Base-by-base conservation (phyloP, 306 rosid genomes). In the Calophaca sinica region DNA sequence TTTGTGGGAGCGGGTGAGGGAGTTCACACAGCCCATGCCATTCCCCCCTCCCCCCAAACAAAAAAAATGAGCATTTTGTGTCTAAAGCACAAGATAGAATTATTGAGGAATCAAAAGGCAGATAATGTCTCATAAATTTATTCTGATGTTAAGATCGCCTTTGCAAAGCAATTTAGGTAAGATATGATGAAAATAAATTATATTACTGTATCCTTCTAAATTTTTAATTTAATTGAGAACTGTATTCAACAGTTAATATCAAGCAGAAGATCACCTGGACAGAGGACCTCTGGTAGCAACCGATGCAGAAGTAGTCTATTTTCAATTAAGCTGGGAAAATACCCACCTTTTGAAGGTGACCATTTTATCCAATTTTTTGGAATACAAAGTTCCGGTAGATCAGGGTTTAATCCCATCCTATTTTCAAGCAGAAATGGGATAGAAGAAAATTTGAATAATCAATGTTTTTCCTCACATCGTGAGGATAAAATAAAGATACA, bases 221-320 rank as follows among this genome's bases (percentile, higher is more conserved):
- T 1, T 26, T 49, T 42, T 10, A 74, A 80, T 42, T 74, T 80
- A 61, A 13, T 44, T 39, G 66, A 74, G 60, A 74, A 38, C 44
- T 15, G 12, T 48, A 60, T 50, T 74, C 45, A 20, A 42, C 50
- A 15, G 33, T 41, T 26, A 68, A 49, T 58, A 80, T 66, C 26
- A 50, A 63, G 54, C 64, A 69, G 62, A 62, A 59, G 68, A 74
- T 68, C 46, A n/a, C 14, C 33, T 20, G 5, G 62, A 55, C 26
- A 42, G 73, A 74, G 45, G 50, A 74, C 33, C 36, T 7, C 7
- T 5, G 7, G 41, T 38, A 13, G 31, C 35, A 41, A 51, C 36
- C n/a, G 5, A 28, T 46, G 68, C 39, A 65, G 78, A 29, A 57
- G 60, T 52, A 79, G 6, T 66, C 2, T 28, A 45, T 57, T 79